Evolutionary conservation across 2,329 filamentous ascomycete genomes (phyloP).

Genomic region (Monosporascus sp.): DNA sequence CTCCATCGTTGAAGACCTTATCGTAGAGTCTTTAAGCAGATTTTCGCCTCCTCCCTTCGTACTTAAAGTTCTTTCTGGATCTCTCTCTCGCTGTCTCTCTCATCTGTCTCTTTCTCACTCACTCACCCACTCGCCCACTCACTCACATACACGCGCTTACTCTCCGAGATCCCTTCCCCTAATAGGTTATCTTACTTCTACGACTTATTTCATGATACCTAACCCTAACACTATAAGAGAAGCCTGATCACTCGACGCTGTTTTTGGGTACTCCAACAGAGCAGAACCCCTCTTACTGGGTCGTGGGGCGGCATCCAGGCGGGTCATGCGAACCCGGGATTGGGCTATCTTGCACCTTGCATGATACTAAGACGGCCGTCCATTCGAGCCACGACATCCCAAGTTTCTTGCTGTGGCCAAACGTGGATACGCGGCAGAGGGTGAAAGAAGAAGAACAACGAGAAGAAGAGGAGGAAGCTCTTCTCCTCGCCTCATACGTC

Average conservation of each 20-base stretch:
- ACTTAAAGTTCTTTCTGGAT: too few relatives aligned
- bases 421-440: constrained; percentile 20
- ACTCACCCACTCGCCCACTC: too few relatives aligned
- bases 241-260: not conserved
- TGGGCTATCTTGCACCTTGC: constrained; percentile 29
- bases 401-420: constrained; percentile 23
- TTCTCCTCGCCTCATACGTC: constrained; percentile 4
- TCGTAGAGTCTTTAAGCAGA: too few relatives aligned
- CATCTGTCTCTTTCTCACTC: too few relatives aligned
- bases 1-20: too few relatives aligned
- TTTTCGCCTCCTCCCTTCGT: too few relatives aligned
- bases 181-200: too few relatives aligned
- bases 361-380: constrained; percentile 27
- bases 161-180: too few relatives aligned
- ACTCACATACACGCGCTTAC: too few relatives aligned
- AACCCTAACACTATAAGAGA: not conserved
- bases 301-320: constrained; percentile 16
- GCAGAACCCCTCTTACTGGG: constrained; percentile 10
- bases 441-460: not conserved
- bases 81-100: too few relatives aligned
- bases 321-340: constrained; percentile 28
- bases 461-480: too few relatives aligned
- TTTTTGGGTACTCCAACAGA: not conserved
- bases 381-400: constrained; percentile 33
- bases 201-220: too few relatives aligned